phyloP scores from a whole-genome alignment of 2,329 filamentous ascomycete species.

The Aspergillus fijiensis region DNA sequence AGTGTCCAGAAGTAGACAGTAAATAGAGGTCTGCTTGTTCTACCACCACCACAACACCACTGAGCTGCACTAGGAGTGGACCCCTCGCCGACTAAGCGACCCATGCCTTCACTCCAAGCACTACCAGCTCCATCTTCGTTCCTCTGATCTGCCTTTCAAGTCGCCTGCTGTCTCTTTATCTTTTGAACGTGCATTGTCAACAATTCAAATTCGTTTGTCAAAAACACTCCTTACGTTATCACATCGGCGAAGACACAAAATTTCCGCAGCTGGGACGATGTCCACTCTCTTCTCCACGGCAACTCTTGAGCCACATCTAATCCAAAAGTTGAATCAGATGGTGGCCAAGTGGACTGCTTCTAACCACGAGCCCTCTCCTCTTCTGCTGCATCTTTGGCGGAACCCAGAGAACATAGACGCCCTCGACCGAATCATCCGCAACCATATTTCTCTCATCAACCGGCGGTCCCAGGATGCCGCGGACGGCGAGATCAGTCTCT shows the following conservation, averaged over 20 bases:
- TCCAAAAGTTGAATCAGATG: conserved; percentile 24
- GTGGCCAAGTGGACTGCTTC: conserved; percentile 27
- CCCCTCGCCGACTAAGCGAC: neutral
- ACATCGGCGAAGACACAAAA: neutral
- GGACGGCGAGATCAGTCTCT: conserved; percentile 41
- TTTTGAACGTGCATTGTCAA: neutral
- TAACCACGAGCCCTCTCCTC: conserved; percentile 26
- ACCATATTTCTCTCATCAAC: conserved; percentile 36
- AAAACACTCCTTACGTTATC: neutral
- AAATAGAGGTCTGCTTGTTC: no score
- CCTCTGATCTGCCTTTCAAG: neutral
- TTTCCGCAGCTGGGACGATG: neutral
- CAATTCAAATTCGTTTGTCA: neutral
- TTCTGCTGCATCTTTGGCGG: conserved; percentile 32
- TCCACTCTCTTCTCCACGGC: neutral
- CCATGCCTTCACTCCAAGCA: neutral
- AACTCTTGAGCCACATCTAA: neutral
- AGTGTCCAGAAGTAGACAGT: no score
- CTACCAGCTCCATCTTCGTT: no score
- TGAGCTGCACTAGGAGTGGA: neutral
- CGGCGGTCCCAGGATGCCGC: conserved; percentile 36
- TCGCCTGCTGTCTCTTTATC: neutral
- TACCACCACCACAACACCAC: neutral
- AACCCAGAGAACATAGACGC: conserved; percentile 22
- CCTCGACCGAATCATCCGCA: conserved; percentile 35